Base-by-base conservation (phyloP, 768 basidiomycete genomes). In the Podaxis mareebaensis region DNA sequence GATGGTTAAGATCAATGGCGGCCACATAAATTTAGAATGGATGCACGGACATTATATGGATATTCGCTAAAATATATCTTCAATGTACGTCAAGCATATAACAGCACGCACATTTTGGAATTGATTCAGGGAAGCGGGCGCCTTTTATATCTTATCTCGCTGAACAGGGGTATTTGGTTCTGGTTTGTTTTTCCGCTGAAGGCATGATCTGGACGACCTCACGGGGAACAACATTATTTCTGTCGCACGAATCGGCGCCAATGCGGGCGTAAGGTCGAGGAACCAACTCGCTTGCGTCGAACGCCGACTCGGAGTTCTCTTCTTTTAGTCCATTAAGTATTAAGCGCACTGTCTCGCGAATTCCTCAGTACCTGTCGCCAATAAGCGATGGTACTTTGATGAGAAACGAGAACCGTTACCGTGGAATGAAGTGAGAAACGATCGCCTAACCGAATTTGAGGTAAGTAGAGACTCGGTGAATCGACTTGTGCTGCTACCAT, bases 251-350 rank as follows among this genome's bases (percentile, higher is more conserved):
- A 58, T 48, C 58, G 58, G 48, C 30, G 48, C 22, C 58, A 59
- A 26, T 56, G 54, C 58, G 58, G 58, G 38, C 30, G n/a, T 59
- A 59, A 59, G 39, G 17, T 58, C 58, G 6, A 30, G 12, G 11
- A 20, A 46, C 15, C 57, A 24, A 36, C 24, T 53, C 22, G 36
- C 53, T 55, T 38, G 53, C 36, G 53, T 20, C 49, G 12, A 33
- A 33, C 17, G 20, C 33, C 58, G 44, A 48, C 58, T 49, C 58
- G 44, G 58, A 58, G 44, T 36, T n/a, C 26, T 58, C 44, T 28
- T 44, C 40, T 10, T 17, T 40, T 30, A 22, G 24, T 4, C 11
- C 26, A 42, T 22, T 5, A 17, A 26, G 22, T 26, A 51, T 10
- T 13, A 24, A 12, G 24, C 33, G 1, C 33, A 24, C 24, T 13